These are phyloP conservation scores for Jackrogersella minutella DNA, from an alignment of 495 filamentous ascomycete genomes.

Conservation along the genomic window DNA sequence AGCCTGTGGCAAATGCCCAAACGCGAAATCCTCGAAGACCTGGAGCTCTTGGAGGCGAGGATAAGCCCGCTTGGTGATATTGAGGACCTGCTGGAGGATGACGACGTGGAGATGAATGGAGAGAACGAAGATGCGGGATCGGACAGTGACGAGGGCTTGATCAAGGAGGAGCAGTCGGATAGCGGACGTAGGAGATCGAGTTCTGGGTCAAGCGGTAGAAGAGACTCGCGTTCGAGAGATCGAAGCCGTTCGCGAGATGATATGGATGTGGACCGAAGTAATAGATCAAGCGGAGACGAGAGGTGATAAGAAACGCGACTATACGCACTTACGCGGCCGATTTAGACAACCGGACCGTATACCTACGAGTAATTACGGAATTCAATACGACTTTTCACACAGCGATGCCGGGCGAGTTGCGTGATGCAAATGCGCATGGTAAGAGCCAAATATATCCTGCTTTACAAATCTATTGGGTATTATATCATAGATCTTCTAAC, in stretches of 20 bases:
- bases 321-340: background rate
- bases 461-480: conserved; percentile 26
- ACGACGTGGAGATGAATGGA: conserved; percentile 46
- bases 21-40: conserved; percentile 84
- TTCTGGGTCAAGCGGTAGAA: conserved; percentile 36
- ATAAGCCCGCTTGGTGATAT: conserved; percentile 86
- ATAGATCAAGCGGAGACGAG: conserved; percentile 24
- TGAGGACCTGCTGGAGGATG: conserved; percentile 78
- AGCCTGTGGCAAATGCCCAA: conserved; percentile 91
- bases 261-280: conserved; percentile 50
- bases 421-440: background rate
- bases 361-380: background rate
- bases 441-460: conserved; percentile 9
- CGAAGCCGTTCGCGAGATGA: conserved; percentile 36
- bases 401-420: background rate
- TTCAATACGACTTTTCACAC: background rate
- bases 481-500: conserved; percentile 20
- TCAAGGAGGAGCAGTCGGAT: conserved; percentile 26
- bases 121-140: conserved; percentile 31
- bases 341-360: background rate
- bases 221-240: conserved; percentile 24
- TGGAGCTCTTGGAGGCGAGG: conserved; percentile 85
- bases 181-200: conserved; percentile 35
- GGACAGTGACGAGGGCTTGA: conserved; percentile 37
- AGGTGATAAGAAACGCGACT: conserved; percentile 17